phyloP scores from a whole-genome alignment of 768 basidiomycete species.

The Lentinus tigrinus region DNA sequence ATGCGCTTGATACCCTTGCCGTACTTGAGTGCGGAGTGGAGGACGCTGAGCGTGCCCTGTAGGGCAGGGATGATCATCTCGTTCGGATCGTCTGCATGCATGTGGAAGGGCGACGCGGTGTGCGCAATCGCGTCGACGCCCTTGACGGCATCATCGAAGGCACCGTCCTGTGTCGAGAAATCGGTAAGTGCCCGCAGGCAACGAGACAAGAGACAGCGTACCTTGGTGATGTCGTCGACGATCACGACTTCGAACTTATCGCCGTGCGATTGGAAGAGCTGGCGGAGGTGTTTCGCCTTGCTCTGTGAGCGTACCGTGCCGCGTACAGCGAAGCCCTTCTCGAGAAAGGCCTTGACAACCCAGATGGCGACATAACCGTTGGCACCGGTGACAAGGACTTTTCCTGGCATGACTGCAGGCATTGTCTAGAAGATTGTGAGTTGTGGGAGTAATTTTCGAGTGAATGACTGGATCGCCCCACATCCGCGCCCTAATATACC shows the following conservation, averaged over 20 bases:
- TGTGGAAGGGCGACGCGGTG: conserved; percentile 36
- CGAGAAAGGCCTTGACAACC: conserved; percentile 32
- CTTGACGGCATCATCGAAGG: conserved; percentile 77
- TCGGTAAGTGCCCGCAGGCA: no score
- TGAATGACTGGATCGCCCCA: no score
- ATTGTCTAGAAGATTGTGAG: no score
- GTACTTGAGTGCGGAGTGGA: conserved; percentile 61
- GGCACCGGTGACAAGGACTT: conserved; percentile 14
- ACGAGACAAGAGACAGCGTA: conserved; percentile 8
- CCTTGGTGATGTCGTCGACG: conserved; percentile 23
- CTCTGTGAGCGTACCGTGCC: conserved; percentile 40
- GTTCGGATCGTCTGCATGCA: conserved; percentile 33
- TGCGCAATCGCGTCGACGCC: conserved; percentile 46
- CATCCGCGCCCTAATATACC: no score
- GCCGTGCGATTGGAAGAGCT: conserved; percentile 34
- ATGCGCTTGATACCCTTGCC: conserved; percentile 34
- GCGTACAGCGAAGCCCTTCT: conserved; percentile 36
- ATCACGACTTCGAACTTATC: conserved; percentile 37
- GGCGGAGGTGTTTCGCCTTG: conserved; percentile 42
- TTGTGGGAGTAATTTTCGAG: no score
- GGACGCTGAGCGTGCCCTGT: background rate
- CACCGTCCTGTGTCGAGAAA: conserved; percentile 47
- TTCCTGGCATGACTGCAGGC: conserved; percentile 18
- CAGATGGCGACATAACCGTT: conserved; percentile 19
- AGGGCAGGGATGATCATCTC: conserved; percentile 44